Conservation (phyloP, 495 filamentous ascomycete genomes). For the Penicillium coprophilum region DNA sequence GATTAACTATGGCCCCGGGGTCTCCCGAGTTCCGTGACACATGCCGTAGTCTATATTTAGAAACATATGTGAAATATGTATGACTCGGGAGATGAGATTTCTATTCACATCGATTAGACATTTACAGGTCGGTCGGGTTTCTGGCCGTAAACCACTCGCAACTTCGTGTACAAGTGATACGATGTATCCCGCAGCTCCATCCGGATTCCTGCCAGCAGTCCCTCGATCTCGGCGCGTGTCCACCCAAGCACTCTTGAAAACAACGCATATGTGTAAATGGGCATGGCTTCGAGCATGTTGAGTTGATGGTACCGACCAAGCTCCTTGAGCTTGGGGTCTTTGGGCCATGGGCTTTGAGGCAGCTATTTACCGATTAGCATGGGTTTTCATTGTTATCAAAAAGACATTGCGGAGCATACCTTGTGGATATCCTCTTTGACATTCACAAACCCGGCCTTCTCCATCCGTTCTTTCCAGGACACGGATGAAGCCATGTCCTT, state of each 20-base stretch:
- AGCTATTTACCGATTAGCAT: conserved; percentile 23
- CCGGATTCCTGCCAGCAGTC: conserved; percentile 52
- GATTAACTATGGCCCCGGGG: neutral
- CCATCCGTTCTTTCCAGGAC: conserved; percentile 47
- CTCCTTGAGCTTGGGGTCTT: conserved; percentile 51
- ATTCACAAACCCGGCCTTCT: conserved; percentile 56
- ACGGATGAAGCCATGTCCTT: conserved; percentile 36
- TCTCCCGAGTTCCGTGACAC: neutral
- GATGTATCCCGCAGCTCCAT: conserved; percentile 52
- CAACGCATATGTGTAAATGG: conserved; percentile 50
- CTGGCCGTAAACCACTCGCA: conserved; percentile 43
- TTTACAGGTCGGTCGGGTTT: conserved; percentile 22
- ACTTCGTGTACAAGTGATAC: conserved; percentile 46
- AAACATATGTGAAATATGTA: neutral
- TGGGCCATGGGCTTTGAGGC: conserved; percentile 55
- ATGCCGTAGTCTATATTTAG: conserved; percentile 2
- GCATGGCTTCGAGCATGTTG: conserved; percentile 50
- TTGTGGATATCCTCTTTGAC: conserved; percentile 46
- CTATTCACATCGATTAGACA: no score
- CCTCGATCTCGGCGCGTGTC: conserved; percentile 51
- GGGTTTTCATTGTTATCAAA: neutral
- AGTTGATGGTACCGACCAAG: conserved; percentile 48
- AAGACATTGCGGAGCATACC: conserved; percentile 27
- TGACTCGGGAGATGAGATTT: neutral
- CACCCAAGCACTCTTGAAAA: conserved; percentile 59